Conservation (phyloP, 345 rosid genomes). For the Bruguiera parviflora region DNA sequence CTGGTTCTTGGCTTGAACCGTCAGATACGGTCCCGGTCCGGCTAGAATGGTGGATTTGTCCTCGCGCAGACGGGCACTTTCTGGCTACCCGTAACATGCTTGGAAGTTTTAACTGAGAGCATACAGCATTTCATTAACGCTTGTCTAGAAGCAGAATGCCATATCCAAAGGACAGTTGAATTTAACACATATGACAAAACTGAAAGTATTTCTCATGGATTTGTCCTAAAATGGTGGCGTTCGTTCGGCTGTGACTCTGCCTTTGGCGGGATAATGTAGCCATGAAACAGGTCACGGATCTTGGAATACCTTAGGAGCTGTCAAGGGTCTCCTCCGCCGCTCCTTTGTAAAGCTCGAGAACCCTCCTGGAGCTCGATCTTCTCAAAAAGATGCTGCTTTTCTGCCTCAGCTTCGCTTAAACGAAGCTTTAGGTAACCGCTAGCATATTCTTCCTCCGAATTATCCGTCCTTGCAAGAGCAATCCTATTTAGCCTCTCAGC, state of each 20-base stretch:
- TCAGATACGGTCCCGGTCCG: too few relatives aligned
- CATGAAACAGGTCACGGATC: slow-evolving; percentile 57
- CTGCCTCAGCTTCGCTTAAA: slow-evolving; percentile 96
- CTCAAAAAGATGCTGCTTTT: slow-evolving; percentile 89
- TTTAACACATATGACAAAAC: slow-evolving; percentile 4
- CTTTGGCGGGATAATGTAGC: slow-evolving; percentile 49
- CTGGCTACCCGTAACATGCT: too few relatives aligned
- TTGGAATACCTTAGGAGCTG: slow-evolving; percentile 62
- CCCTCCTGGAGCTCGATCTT: slow-evolving; percentile 90
- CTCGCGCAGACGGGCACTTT: too few relatives aligned
- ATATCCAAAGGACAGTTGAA: slow-evolving; percentile 10
- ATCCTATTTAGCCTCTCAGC: slow-evolving; percentile 89
- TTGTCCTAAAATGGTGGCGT: slow-evolving; percentile 46
- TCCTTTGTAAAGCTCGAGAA: slow-evolving; percentile 51
- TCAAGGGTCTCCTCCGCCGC: slow-evolving; percentile 60
- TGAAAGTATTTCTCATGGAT: slow-evolving; percentile 33
- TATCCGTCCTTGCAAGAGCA: slow-evolving; percentile 81
- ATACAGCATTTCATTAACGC: slow-evolving; percentile 25
- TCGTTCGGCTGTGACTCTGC: slow-evolving; percentile 52
- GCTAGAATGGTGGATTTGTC: too few relatives aligned
- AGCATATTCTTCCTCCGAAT: slow-evolving; percentile 92
- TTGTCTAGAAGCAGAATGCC: slow-evolving; percentile 7
- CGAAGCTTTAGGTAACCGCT: slow-evolving; percentile 78
- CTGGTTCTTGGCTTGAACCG: too few relatives aligned
- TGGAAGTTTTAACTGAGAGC: slow-evolving; percentile 9